Conservation (phyloP, 768 basidiomycete genomes). For the Macrocybe gigantea region DNA sequence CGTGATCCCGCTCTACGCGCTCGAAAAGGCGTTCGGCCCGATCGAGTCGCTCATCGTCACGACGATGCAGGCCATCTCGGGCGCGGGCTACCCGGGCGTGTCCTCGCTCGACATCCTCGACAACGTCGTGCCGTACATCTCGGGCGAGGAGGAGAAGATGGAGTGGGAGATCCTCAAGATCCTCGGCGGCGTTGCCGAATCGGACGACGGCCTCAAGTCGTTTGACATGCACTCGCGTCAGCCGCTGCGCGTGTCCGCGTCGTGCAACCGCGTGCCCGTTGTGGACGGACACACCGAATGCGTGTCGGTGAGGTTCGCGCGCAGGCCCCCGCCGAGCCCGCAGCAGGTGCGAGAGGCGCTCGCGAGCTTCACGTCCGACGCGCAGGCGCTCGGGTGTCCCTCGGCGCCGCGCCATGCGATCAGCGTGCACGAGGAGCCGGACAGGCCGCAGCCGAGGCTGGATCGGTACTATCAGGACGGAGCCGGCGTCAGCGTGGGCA, state of each 20-base stretch:
- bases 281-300: constrained; percentile 93
- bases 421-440: constrained; percentile 87
- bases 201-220: constrained; percentile 45
- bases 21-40: constrained; percentile 91
- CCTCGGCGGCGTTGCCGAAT: constrained; percentile 69
- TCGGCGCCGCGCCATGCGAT: constrained; percentile 82
- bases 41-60: constrained; percentile 87
- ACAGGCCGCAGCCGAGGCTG: constrained; percentile 90
- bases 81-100: constrained; percentile 96
- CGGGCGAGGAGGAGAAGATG: constrained; percentile 95
- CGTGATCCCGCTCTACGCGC: constrained; percentile 85
- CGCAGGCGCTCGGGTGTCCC: constrained; percentile 71
- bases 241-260: constrained; percentile 86
- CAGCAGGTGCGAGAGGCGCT: constrained; percentile 87
- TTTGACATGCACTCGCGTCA: constrained; percentile 85
- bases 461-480: constrained; percentile 90
- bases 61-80: constrained; percentile 97
- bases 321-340: constrained; percentile 75
- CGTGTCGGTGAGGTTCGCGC: constrained; percentile 80
- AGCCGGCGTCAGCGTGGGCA: constrained; percentile 85
- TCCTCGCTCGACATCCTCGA: constrained; percentile 87
- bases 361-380: constrained; percentile 65
- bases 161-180: constrained; percentile 99
- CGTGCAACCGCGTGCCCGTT: constrained; percentile 93
- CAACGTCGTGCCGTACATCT: constrained; percentile 93